These are phyloP conservation scores for Arctium lappa DNA, from an alignment of 129 eudicot species.

Conservation along the genomic window DNA sequence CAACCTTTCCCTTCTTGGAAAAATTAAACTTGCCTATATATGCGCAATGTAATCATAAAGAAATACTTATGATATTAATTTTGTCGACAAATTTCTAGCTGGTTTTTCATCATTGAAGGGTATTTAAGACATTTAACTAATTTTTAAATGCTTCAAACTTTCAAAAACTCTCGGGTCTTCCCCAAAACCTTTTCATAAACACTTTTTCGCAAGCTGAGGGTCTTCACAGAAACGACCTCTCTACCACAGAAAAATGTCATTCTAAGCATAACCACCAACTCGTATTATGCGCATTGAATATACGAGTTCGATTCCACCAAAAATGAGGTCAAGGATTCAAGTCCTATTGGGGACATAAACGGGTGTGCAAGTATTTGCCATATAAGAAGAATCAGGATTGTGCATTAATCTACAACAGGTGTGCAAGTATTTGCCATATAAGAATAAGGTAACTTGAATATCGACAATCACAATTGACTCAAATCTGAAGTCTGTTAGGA, in stretches of 20 bases:
- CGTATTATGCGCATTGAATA: not conserved
- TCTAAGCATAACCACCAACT: not conserved
- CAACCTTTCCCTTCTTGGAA: not conserved
- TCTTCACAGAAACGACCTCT: not conserved
- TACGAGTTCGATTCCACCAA: not conserved
- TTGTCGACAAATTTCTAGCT: not conserved
- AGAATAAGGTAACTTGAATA: too few species aligned
- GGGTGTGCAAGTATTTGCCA: too few species aligned
- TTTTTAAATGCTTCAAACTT: not conserved
- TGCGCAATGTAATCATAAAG: not conserved
- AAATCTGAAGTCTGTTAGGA: too few species aligned
- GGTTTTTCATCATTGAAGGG: not conserved
- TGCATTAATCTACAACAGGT: too few species aligned
- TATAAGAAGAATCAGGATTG: too few species aligned
- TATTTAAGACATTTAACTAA: slow-evolving; percentile 2
- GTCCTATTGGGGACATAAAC: too few species aligned
- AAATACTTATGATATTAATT: not conserved
- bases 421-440: too few species aligned
- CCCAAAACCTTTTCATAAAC: not conserved
- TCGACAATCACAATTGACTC: too few species aligned
- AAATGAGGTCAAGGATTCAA: not conserved
- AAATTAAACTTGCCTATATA: not conserved
- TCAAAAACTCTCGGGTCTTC: not conserved
- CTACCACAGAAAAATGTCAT: not conserved
- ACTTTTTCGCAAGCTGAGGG: not conserved